phyloP scores from a whole-genome alignment of 2,329 filamentous ascomycete genomes.

The Botryotinia narcissicola region DNA sequence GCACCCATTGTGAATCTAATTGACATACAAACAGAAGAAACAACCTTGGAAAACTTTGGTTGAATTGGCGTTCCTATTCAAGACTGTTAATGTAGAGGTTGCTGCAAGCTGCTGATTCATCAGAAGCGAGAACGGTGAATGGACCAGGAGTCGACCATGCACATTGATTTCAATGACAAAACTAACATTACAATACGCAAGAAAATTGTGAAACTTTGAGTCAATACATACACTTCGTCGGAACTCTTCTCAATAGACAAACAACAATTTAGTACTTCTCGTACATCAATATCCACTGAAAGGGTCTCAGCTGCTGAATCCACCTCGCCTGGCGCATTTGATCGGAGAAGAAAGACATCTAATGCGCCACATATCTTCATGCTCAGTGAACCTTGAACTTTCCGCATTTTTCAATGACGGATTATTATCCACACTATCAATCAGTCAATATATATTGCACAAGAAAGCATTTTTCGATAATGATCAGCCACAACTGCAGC shows the following conservation, averaged over 20 bases:
- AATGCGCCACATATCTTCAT: not conserved
- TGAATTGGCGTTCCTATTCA: not conserved
- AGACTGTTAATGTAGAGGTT: not conserved
- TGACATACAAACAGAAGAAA: not conserved
- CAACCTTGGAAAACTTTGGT: not conserved
- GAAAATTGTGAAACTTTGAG: not conserved
- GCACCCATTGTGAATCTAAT: not conserved
- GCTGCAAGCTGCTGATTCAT: not conserved
- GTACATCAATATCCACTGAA: not conserved
- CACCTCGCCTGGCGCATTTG: no score
- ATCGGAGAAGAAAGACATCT: not conserved
- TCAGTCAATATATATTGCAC: not conserved
- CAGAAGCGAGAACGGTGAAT: not conserved
- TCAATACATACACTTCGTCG: not conserved
- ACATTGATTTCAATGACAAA: not conserved
- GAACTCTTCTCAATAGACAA: not conserved
- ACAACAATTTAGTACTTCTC: not conserved
- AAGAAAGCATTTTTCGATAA: not conserved
- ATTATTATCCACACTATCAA: not conserved
- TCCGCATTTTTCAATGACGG: not conserved
- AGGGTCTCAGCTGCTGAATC: not conserved
- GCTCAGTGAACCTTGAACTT: no score
- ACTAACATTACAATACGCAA: no score
- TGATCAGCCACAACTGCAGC: slow-evolving; percentile 6
- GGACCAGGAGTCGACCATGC: not conserved